These are phyloP conservation scores for Podila epigama DNA, from an alignment of 192 early-diverging fungal genomes.

Conservation along the genomic window DNA sequence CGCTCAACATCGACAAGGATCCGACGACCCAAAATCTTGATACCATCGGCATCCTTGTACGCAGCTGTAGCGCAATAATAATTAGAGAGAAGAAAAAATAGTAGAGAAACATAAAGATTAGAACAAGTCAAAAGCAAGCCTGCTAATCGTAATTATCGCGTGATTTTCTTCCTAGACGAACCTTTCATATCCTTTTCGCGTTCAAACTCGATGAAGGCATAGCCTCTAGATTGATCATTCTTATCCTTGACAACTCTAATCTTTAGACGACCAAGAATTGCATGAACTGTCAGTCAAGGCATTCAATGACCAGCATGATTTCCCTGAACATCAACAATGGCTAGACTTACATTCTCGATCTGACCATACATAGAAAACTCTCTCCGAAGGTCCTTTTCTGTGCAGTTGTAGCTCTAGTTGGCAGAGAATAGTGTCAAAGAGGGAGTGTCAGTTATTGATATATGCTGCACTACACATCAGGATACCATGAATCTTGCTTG, in stretches of 20 bases:
- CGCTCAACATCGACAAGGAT: constrained; percentile 95
- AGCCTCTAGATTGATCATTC: constrained; percentile 84
- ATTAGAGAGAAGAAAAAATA: neutral
- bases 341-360: constrained; percentile 77
- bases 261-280: constrained; percentile 35
- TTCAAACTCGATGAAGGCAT: constrained; percentile 96
- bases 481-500: neutral
- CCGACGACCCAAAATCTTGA: constrained; percentile 84
- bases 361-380: constrained; percentile 86
- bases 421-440: no score
- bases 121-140: neutral
- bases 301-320: constrained; percentile 1
- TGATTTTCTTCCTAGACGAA: no score
- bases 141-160: neutral
- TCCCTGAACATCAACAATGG: neutral
- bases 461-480: no score
- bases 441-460: no score
- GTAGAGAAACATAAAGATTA: neutral
- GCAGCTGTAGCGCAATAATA: constrained; percentile 54
- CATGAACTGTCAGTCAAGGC: neutral
- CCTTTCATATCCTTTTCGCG: constrained; percentile 67
- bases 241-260: constrained; percentile 74
- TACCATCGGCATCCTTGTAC: constrained; percentile 88
- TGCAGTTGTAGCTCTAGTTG: constrained; percentile 74
- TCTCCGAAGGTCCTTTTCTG: constrained; percentile 76